phyloP scores from a whole-genome alignment of 2,329 filamentous ascomycete genomes.

The Pestalotiopsis sp. region DNA sequence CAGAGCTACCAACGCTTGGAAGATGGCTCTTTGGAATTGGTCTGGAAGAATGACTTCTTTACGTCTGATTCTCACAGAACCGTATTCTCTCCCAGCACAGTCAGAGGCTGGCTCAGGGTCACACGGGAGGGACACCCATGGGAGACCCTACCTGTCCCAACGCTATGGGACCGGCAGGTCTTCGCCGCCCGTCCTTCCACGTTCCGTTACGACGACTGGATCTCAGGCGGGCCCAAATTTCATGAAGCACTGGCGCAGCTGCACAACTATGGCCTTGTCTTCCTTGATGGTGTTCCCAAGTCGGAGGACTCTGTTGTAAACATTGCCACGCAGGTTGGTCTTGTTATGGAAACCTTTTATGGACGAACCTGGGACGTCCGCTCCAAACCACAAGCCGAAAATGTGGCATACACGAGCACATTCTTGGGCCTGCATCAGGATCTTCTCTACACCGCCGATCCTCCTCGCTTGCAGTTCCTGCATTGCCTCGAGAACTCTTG shows the following conservation, averaged over 20 bases:
- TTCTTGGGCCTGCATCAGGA: slow-evolving; percentile 92
- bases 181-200: slow-evolving; percentile 50
- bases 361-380: slow-evolving; percentile 89
- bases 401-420: slow-evolving; percentile 86
- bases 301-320: slow-evolving; percentile 65
- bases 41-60: slow-evolving; percentile 57
- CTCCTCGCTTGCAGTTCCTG: slow-evolving; percentile 82
- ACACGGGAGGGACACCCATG: not conserved
- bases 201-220: slow-evolving; percentile 73
- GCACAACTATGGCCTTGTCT: slow-evolving; percentile 70
- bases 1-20: slow-evolving; percentile 29
- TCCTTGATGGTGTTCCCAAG: slow-evolving; percentile 74
- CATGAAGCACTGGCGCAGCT: slow-evolving; percentile 65
- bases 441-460: slow-evolving; percentile 79
- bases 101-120: slow-evolving; percentile 20
- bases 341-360: slow-evolving; percentile 86
- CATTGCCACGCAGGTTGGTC: slow-evolving; percentile 75
- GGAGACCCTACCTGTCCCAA: not conserved
- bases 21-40: slow-evolving; percentile 53
- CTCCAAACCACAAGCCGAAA: slow-evolving; percentile 80
- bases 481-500: slow-evolving; percentile 86
- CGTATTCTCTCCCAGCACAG: slow-evolving; percentile 31
- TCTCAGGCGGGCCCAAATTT: slow-evolving; percentile 61
- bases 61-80: slow-evolving; percentile 32
- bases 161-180: slow-evolving; percentile 44